phyloP scores from a whole-genome alignment of 2,329 filamentous ascomycete species.

The Zymoseptoria pseudotritici region DNA sequence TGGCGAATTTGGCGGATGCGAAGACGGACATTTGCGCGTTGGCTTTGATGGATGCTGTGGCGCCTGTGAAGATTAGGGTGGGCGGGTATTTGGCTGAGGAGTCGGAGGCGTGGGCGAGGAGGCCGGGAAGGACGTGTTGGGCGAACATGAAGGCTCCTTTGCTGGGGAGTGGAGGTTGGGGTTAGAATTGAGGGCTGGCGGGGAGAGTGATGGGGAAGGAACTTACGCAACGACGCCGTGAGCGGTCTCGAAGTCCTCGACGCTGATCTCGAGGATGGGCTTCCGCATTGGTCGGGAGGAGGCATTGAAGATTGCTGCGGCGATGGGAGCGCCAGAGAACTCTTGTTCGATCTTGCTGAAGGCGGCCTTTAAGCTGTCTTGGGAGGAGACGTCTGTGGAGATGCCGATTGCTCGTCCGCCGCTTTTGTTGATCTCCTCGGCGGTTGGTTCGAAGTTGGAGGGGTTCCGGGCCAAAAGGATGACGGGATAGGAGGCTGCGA shows the following conservation, averaged over 20 bases:
- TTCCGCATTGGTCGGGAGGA: slow-evolving; percentile 50
- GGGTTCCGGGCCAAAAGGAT: slow-evolving; percentile 63
- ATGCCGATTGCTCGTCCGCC: slow-evolving; percentile 66
- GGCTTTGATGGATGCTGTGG: slow-evolving; percentile 69
- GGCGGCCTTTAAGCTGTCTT: slow-evolving; percentile 48
- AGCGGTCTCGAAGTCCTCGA: slow-evolving; percentile 47
- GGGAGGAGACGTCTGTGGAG: slow-evolving; percentile 53
- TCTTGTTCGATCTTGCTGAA: slow-evolving; percentile 54
- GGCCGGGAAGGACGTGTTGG: slow-evolving; percentile 59
- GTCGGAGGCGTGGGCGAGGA: slow-evolving; percentile 51
- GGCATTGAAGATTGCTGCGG: slow-evolving; percentile 65
- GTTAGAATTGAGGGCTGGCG: background rate
- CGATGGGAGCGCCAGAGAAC: slow-evolving; percentile 39
- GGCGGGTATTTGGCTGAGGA: slow-evolving; percentile 54
- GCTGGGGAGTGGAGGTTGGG: slow-evolving; percentile 29
- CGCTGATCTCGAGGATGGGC: slow-evolving; percentile 52
- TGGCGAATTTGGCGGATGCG: slow-evolving; percentile 70
- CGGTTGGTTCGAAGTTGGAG: slow-evolving; percentile 56
- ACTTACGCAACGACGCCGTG: slow-evolving; percentile 43
- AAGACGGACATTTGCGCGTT: slow-evolving; percentile 62
- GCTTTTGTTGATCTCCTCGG: slow-evolving; percentile 56
- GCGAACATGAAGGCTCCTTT: slow-evolving; percentile 68
- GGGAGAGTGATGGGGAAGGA: too few species aligned
- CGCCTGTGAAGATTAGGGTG: slow-evolving; percentile 76
- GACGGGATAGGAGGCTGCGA: slow-evolving; percentile 58